Percentiles rank a stretch among this genome's conserved stretches.
Evolutionary conservation across 495 filamentous ascomycete species (phyloP).

Genomic region (Saxophila tyrrhenica): DNA sequence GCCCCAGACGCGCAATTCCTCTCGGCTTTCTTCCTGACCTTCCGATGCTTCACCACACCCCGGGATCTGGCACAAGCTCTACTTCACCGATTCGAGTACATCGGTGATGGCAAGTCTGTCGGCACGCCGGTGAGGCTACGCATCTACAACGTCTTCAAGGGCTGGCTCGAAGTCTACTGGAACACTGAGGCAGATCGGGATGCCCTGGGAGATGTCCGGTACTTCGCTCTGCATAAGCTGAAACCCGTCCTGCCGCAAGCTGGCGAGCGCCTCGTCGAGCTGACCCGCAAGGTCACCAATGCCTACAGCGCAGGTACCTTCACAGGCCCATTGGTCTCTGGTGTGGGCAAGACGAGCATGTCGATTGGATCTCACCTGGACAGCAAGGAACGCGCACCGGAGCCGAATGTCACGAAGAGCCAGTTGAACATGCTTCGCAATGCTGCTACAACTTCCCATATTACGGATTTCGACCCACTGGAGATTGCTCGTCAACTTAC

Average conservation of each 20-base stretch:
- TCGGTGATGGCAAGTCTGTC: conserved; percentile 61
- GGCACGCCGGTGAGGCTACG: conserved; percentile 73
- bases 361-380: conserved; percentile 55
- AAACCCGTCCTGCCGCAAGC: conserved; percentile 57
- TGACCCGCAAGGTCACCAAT: conserved; percentile 71
- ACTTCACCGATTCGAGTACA: conserved; percentile 83
- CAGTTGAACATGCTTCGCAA: conserved; percentile 63
- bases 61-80: conserved; percentile 66
- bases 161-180: conserved; percentile 97
- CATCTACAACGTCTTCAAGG: conserved; percentile 94
- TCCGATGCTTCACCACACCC: conserved; percentile 85
- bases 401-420: conserved; percentile 60
- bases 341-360: conserved; percentile 77
- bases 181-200: conserved; percentile 62
- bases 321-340: conserved; percentile 77
- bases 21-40: conserved; percentile 91
- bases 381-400: conserved; percentile 56
- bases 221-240: conserved; percentile 68
- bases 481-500: conserved; percentile 91
- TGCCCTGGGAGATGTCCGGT: conserved; percentile 61
- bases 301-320: conserved; percentile 50
- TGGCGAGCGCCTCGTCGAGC: conserved; percentile 63
- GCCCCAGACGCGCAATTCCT: conserved; percentile 91
- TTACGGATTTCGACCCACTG: conserved; percentile 86
- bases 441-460: conserved; percentile 60